Conservation (phyloP, 2,329 filamentous ascomycete genomes). For the Aureobasidium sp. region DNA sequence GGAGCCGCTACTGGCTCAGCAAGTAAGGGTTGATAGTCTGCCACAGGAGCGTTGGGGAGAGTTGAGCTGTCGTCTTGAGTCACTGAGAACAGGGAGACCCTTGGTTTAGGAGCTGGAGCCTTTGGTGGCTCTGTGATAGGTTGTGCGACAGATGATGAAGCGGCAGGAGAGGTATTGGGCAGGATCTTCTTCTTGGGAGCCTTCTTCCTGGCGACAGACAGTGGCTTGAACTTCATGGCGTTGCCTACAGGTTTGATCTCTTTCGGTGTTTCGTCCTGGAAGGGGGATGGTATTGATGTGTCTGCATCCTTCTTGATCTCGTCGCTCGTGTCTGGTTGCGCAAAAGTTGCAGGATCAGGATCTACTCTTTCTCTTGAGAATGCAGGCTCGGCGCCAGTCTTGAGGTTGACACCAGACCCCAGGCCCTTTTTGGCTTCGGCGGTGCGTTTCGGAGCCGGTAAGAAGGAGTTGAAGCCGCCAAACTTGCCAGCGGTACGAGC, state of each 20-base stretch:
- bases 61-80: constrained; percentile 32
- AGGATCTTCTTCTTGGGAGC: constrained; percentile 57
- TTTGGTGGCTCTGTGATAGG: constrained; percentile 7
- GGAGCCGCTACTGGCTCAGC: neutral
- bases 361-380: constrained; percentile 57
- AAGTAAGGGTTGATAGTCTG: constrained; percentile 34
- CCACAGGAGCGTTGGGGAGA: constrained; percentile 15
- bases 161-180: constrained; percentile 19
- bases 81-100: constrained; percentile 64
- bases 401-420: constrained; percentile 61
- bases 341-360: neutral
- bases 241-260: constrained; percentile 68
- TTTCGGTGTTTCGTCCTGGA: constrained; percentile 39
- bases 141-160: constrained; percentile 21
- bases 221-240: constrained; percentile 78
- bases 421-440: constrained; percentile 27
- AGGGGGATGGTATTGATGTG: constrained; percentile 38
- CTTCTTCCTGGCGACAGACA: constrained; percentile 72
- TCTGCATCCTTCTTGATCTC: constrained; percentile 28
- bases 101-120: constrained; percentile 43
- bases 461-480: constrained; percentile 74
- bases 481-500: constrained; percentile 60
- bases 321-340: neutral
- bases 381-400: constrained; percentile 74
- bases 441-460: constrained; percentile 71